Base-by-base conservation (phyloP, 345 rosid species). In the Euclidium syriacum region DNA sequence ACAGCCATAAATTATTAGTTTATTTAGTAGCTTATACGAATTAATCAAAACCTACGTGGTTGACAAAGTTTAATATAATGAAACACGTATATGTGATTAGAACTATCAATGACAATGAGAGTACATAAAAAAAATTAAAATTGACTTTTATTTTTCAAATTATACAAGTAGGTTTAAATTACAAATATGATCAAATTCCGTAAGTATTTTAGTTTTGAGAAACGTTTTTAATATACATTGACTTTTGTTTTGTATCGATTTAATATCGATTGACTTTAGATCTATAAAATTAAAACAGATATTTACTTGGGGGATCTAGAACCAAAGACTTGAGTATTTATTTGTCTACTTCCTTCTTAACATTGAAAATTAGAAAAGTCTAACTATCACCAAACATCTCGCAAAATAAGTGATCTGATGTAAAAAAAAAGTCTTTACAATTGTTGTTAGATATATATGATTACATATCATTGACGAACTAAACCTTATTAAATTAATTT, bases 41-140 rank as follows among this genome's bases (percentile, higher is more conserved):
- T 53, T 52, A 70, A 53, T 53, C 74, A 62, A 69, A 61, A 61
- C 68, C 62, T 52, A 69, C 33, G 14, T 69, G 73, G 67, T 60
- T 59, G 72, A 68, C 65, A 25, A 2, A 26, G n/a, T n/a, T n/a
- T n/a, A 3, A 22, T 16, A 9, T 32, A 41, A 48, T 67, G 50
- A 58, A 32, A 58, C 24, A 38, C 22, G n/a, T n/a, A n/a, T 68
- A 59, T 59, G 32, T 59, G 53, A 42, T 43, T 44, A 10, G 17
- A 70, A 27, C 34, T 44, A n/a, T n/a, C n/a, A n/a, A n/a, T n/a
- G n/a, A n/a, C 25, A 25, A 52, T 26, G 8, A 44, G 11, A 53
- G 20, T 61, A 36, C 7, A 32, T 58, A 23, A 36, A 38, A 36
- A 38, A 47, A 58, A 14, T 39, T 2, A 17, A 35, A 10, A 9